phyloP scores from a whole-genome alignment of 768 basidiomycete species.

The Hydnomerulius pinastri region DNA sequence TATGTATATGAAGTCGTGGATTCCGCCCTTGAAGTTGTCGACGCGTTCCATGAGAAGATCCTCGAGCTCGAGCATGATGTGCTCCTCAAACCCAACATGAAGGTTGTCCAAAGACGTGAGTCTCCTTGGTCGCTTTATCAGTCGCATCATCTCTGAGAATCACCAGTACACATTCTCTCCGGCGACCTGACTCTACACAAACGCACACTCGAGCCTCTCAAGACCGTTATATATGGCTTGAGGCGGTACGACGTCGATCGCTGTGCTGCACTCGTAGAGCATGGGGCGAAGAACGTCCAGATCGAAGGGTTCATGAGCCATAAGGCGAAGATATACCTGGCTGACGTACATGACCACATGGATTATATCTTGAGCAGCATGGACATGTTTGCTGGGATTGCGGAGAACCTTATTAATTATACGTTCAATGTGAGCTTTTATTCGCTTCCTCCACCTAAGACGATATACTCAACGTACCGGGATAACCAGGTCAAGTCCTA shows the following conservation, averaged over 20 bases:
- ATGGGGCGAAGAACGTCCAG: constrained; percentile 27
- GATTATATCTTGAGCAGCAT: constrained; percentile 69
- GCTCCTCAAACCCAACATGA: constrained; percentile 60
- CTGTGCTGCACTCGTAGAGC: constrained; percentile 55
- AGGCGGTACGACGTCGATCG: constrained; percentile 72
- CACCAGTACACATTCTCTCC: constrained; percentile 70
- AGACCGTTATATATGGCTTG: constrained; percentile 66
- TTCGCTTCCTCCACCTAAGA: background rate
- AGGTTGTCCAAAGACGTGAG: constrained; percentile 60
- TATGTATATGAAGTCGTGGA: constrained; percentile 81
- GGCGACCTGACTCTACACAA: constrained; percentile 76
- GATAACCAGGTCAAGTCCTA: constrained; percentile 63
- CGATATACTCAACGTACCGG: background rate
- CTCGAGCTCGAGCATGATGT: constrained; percentile 60
- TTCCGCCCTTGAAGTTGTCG: constrained; percentile 64
- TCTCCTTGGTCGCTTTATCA: constrained; percentile 5
- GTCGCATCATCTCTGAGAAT: background rate
- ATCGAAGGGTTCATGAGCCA: constrained; percentile 66
- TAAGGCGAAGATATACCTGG: constrained; percentile 71
- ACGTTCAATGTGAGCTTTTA: constrained; percentile 65
- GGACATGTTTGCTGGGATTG: constrained; percentile 72
- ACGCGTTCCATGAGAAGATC: constrained; percentile 66
- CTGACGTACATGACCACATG: constrained; percentile 77
- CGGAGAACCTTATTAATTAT: constrained; percentile 72
- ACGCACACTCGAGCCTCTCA: constrained; percentile 72